phyloP scores from a whole-genome alignment of 2,329 filamentous ascomycete species.

The Colletotrichum sp. region DNA sequence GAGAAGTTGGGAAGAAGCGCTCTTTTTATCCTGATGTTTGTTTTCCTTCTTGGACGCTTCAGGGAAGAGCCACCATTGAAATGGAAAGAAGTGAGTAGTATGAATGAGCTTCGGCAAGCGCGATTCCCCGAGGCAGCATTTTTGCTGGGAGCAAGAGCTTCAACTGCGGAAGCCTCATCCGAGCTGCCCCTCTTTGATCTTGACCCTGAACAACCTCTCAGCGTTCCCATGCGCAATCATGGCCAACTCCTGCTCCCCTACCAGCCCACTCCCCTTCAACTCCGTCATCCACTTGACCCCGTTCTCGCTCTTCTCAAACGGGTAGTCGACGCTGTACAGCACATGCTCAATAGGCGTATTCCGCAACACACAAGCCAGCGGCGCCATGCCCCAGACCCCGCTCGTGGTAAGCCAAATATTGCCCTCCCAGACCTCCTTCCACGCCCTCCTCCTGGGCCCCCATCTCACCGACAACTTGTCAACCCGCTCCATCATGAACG shows the following conservation, averaged over 20 bases:
- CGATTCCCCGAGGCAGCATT: background rate
- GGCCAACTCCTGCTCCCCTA: conserved; percentile 53
- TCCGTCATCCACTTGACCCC: conserved; percentile 53
- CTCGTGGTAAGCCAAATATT: conserved; percentile 65
- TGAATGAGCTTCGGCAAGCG: background rate
- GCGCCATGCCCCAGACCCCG: conserved; percentile 55
- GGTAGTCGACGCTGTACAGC: conserved; percentile 64
- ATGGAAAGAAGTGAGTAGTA: background rate
- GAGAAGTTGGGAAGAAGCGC: background rate
- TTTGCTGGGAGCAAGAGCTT: background rate
- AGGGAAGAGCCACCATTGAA: background rate
- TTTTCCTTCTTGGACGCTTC: background rate
- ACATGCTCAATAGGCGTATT: conserved; percentile 55
- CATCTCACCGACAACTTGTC: conserved; percentile 29
- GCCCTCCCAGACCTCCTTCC: conserved; percentile 56
- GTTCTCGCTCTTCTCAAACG: conserved; percentile 54
- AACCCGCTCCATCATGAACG: conserved; percentile 58
- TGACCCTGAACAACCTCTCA: conserved; percentile 46
- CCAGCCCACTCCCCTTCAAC: conserved; percentile 51
- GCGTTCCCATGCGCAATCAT: conserved; percentile 56
- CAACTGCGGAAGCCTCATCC: background rate
- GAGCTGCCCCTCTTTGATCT: conserved; percentile 10
- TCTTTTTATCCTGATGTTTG: background rate
- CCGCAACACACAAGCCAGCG: conserved; percentile 47
- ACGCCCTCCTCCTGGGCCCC: conserved; percentile 36